Evolutionary conservation across 768 basidiomycete genomes (phyloP), one percentile per base, ranked within the genome.

Genomic region (Daedalea quercina): DNA sequence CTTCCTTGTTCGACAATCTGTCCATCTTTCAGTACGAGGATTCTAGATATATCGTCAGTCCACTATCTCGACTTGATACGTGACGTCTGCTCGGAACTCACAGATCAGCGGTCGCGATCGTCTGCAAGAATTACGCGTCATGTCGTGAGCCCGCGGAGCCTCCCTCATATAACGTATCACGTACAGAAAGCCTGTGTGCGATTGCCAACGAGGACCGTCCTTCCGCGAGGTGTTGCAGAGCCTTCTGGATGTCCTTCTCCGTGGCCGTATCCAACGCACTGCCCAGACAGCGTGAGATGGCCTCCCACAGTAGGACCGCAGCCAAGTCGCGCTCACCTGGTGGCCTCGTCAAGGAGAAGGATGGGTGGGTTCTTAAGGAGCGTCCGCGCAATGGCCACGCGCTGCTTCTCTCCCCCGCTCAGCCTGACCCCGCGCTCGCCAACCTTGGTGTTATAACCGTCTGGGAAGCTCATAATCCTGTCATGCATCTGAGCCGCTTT

Each of bases 1-100:
- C 70, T 79, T 9, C 92, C 92, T 54, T 80, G 79, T 67, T 97
- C 95, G 35, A 87, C 74, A 43, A 98, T 85, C 63, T 84, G 81
- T 3, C 95, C 94, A 63, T 96, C 87, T 60, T 89, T 88, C 54
- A 98, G 81, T 23, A 96, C 93, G 47, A 95, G 70, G 62, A 98
- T 96, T 51, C 90, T 90, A 57, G 54, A 53, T 17, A 34, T 17
- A 40, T 54, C 26, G 46, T 45, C 35, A 42, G 25, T 47, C 25
- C 12, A 44, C 20, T 20, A 41, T 11, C 35, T 50, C 19, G 23
- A n/a, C 41, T 25, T 41, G 37, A 47, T n/a, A 11, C 3, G 25
- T 23, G 37, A 51, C 17, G 23, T 34, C 17, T 20, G 23, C n/a
- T 50, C 28, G 47, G 43, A 31, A 69, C 74, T 53, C 62, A 76